Percentiles rank a stretch among this genome's conserved stretches.
These are phyloP conservation scores for Henningerozyma blattae DNA, from an alignment of 805 yeast species.

Conservation along the genomic window DNA sequence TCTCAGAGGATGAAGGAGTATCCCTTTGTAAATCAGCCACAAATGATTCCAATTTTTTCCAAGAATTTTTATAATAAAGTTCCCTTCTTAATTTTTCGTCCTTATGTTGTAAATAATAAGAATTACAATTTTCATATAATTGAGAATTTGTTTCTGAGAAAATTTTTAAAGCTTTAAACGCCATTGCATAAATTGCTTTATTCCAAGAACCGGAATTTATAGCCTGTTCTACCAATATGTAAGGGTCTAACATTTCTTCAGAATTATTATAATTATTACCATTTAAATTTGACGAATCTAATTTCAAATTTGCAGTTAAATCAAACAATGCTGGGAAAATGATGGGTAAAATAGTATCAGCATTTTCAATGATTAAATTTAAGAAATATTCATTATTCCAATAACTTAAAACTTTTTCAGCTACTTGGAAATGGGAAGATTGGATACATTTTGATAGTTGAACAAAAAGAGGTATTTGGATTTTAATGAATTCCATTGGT, in stretches of 20 bases:
- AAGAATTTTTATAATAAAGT: constrained; percentile 49
- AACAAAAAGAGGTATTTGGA: constrained; percentile 86
- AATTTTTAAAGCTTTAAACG: constrained; percentile 80
- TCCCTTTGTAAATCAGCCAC: constrained; percentile 29
- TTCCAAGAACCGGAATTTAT: constrained; percentile 68
- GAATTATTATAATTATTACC: constrained; percentile 18
- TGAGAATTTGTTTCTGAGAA: constrained; percentile 89
- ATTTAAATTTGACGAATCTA: constrained; percentile 11
- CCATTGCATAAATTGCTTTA: constrained; percentile 80
- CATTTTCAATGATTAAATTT: constrained; percentile 80
- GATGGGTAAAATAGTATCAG: constrained; percentile 85
- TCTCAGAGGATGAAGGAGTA: too few relatives aligned
- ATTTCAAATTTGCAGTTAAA: constrained; percentile 39
- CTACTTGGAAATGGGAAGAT: constrained; percentile 93
- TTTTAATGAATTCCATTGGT: constrained; percentile 80
- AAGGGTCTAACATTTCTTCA: constrained; percentile 21
- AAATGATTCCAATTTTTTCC: constrained; percentile 56
- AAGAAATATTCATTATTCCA: constrained; percentile 94
- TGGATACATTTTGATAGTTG: constrained; percentile 90
- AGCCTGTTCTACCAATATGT: constrained; percentile 27
- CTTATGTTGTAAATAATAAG: constrained; percentile 66
- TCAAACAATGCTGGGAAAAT: constrained; percentile 85
- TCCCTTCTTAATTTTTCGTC: constrained; percentile 60
- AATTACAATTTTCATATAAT: constrained; percentile 85
- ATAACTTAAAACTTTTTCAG: constrained; percentile 85